A percentile compares a stretch with the other conserved stretches of the same genome.
These are phyloP conservation scores for Plasmodium falciparum DNA, from an alignment of 169 alveolate species.

Conservation along the genomic window DNA sequence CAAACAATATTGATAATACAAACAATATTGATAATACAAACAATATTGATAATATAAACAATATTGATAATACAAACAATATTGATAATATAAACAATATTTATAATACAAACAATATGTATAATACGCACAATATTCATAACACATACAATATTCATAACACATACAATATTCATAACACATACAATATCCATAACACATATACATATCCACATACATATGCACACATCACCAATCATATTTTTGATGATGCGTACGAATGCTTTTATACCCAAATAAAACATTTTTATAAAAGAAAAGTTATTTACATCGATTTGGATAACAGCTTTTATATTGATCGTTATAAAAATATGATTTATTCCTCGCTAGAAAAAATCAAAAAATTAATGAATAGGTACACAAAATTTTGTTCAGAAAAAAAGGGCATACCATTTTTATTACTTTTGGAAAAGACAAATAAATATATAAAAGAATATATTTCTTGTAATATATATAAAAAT, in stretches of 20 bases:
- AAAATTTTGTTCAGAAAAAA: constrained; percentile 36
- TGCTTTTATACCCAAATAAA: too few relatives aligned
- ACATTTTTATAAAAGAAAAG: constrained; percentile 36
- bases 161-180: too few relatives aligned
- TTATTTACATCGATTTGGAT: constrained; percentile 63
- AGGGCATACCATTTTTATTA: constrained; percentile 23
- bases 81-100: neutral
- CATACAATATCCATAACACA: too few relatives aligned
- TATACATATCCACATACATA: too few relatives aligned
- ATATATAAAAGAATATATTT: neutral
- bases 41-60: too few relatives aligned
- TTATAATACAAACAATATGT: neutral
- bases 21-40: too few relatives aligned
- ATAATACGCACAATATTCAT: neutral
- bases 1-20: too few relatives aligned
- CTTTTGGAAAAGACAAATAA: constrained; percentile 12
- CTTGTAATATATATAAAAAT: constrained; percentile 10
- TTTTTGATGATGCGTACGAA: too few relatives aligned
- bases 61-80: neutral
- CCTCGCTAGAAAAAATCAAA: constrained; percentile 51
- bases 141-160: too few relatives aligned
- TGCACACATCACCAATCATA: too few relatives aligned
- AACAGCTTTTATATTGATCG: constrained; percentile 70
- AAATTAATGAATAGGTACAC: constrained; percentile 37
- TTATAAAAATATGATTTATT: constrained; percentile 69